Evolutionary conservation across 768 basidiomycete species (phyloP), one percentile per base, ranked within the genome.

Genomic region (Mycena floridula): DNA sequence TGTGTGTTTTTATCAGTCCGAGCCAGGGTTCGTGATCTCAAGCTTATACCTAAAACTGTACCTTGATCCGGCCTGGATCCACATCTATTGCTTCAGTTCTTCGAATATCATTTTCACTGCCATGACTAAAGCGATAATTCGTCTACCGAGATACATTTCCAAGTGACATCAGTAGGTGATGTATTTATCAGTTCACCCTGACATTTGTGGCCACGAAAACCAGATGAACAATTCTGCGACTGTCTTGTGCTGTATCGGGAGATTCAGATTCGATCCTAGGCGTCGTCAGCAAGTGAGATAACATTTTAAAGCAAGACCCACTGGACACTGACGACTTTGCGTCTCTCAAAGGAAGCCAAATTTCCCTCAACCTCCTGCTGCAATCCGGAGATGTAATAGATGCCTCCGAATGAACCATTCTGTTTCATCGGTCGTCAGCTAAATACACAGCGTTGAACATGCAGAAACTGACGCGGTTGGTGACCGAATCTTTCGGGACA

Each of bases 321-420:
- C 77, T 60, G 67, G 20, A 76, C 77, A 32, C 66, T 68, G 12
- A 78, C 72, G 16, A 66, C 66, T 49, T 79, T 79, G 50, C 72
- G 73, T 46, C 77, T 66, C 48, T 70, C 69, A 49, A 68, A 71
- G 21, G 61, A 58, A 11, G 53, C 48, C 7, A 54, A 44, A 27
- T 60, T 58, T 23, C 63, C 69, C 13, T 69, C 60, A 28, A 66
- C 22, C 23, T 47, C 52, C 53, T 66, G 69, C 37, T 61, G 64
- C 22, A 78, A 65, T n/a, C 76, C 75, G 37, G 65, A 65, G 49
- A 78, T 74, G 39, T 70, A 53, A 56, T 79, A 79, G 42, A 67
- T 62, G 15, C 75, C 76, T 26, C 71, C 72, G 38, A 77, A 70
- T 9, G 65, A 60, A 25, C 77, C 77, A 47, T 64, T 61, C 76